Evolutionary conservation across 2,329 filamentous ascomycete genomes (phyloP), one percentile per base, ranked within the genome.

Genomic region (Aspergillus fumigatiaffinis): DNA sequence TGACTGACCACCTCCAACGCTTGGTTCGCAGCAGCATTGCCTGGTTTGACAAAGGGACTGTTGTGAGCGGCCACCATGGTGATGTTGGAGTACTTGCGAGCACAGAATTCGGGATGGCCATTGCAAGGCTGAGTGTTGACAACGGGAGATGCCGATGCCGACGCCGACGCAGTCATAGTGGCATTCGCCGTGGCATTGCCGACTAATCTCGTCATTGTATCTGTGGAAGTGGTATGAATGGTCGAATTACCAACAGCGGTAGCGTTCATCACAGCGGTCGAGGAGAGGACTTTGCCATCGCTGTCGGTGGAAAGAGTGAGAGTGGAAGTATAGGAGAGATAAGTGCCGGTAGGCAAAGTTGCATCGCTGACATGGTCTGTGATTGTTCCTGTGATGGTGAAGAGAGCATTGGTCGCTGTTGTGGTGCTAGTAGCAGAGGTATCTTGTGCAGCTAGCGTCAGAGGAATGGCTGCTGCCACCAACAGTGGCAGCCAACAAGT

Each of bases 81-180:
- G 73, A 94, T 87, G 72, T 94, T 92, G 79, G 87, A 86, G 74
- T 92, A 95, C 65, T 85, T 87, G 58, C 90, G 84, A 5, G 75
- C 76, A 77, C 91, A 95, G 66, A 94, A 86, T 73, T 93, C 89
- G 25, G 87, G 76, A 64, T 90, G 86, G 71, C 86, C 86, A 74
- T 95, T 95, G 80, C 91, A 95, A 4, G 89, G 86, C 58, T 86
- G 85, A 0, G 89, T 92, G 72, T 92, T 93, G 49, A 82, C 84
- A 1, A 70, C 75, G 14, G 71, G 70, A 26, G 75, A 63, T 26
- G 63, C 73, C n/a, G 70, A 71, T 14, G 73, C 66, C 3, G 75
- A 76, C 10, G 77, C 71, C 12, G 80, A 79, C 41, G 73, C 71
- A 41, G 78, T 81, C n/a, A 68, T 70, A 59, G 80, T 82, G 1